phyloP scores from a whole-genome alignment of 2,329 filamentous ascomycete species.

The Ophiobolus disseminans region DNA sequence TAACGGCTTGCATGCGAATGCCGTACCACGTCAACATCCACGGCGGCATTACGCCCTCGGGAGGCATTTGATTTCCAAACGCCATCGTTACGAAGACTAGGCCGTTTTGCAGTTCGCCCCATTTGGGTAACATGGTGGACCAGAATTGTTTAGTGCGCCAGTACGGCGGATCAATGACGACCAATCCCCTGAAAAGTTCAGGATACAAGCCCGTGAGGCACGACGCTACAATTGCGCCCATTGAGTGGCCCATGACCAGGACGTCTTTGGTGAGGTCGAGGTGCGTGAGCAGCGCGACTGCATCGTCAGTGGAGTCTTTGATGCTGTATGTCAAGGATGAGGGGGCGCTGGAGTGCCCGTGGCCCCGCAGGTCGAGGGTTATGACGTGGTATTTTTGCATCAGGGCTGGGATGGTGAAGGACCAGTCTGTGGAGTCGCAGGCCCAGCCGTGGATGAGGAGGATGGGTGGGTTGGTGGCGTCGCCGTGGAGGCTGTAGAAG shows the following conservation, averaged over 20 bases:
- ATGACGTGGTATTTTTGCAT: conserved; percentile 18
- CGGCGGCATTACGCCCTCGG: conserved; percentile 2
- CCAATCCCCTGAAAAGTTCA: conserved; percentile 14
- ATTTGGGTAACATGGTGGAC: conserved; percentile 5
- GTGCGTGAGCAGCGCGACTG: conserved; percentile 16
- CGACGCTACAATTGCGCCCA: conserved; percentile 19
- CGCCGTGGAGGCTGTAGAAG: conserved; percentile 26
- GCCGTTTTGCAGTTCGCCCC: not conserved
- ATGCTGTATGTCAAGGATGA: conserved; percentile 7
- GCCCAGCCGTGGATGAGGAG: conserved; percentile 28
- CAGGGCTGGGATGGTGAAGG: conserved; percentile 25
- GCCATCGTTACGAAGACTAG: not conserved
- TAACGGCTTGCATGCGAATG: conserved; percentile 12
- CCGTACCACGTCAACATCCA: conserved; percentile 27
- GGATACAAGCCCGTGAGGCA: conserved; percentile 14
- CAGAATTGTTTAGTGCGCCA: conserved; percentile 7
- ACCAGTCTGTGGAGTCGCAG: conserved; percentile 25
- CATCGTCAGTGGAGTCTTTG: conserved; percentile 11
- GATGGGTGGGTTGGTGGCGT: conserved; percentile 14
- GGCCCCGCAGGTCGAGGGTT: conserved; percentile 23
- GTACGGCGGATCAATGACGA: conserved; percentile 25
- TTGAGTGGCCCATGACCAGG: conserved; percentile 20
- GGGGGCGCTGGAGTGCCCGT: conserved; percentile 21
- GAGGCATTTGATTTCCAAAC: conserved; percentile 7
- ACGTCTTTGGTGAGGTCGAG: conserved; percentile 9